Percentiles rank a stretch among this genome's conserved stretches.
Evolutionary conservation across 1,139 yeast genomes (phyloP).

Genomic region (Saccharomyces pastorianus): DNA sequence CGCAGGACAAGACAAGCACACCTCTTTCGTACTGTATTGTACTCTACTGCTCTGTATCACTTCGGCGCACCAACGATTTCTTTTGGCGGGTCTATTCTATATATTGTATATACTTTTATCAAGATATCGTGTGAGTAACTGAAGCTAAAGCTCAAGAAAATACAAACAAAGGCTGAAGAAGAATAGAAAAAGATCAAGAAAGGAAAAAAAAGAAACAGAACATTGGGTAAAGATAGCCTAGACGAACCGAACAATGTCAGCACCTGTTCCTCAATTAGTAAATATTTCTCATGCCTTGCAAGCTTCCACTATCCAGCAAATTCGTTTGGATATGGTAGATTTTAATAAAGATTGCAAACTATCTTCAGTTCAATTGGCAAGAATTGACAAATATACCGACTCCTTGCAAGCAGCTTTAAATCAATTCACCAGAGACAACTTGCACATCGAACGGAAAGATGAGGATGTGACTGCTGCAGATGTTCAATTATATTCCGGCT

Average conservation of each 20-base stretch:
- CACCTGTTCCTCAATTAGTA: conserved; percentile 27
- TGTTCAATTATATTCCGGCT: conserved; percentile 24
- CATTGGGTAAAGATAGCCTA: background rate
- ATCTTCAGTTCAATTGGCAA: conserved; percentile 13
- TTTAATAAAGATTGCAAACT: conserved; percentile 12
- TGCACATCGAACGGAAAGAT: conserved; percentile 19
- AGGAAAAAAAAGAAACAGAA: conserved; percentile 1
- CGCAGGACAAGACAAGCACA: background rate
- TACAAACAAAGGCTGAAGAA: background rate
- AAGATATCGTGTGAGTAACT: background rate
- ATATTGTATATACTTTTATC: background rate
- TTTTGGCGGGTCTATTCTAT: background rate
- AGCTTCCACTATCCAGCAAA: conserved; percentile 24
- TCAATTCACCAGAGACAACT: conserved; percentile 26
- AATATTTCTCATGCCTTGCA: conserved; percentile 29
- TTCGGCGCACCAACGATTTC: background rate
- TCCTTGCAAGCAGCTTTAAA: conserved; percentile 20
- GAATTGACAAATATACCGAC: conserved; percentile 19
- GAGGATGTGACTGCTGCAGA: conserved; percentile 24
- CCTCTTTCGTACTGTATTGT: background rate
- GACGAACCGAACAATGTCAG: conserved; percentile 10
- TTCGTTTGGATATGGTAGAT: conserved; percentile 21
- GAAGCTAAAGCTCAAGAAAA: background rate
- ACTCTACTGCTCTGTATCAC: background rate
- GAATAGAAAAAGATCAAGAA: background rate